Base-by-base conservation (phyloP, 1,139 yeast species). In the Geotrichum restrictum region DNA sequence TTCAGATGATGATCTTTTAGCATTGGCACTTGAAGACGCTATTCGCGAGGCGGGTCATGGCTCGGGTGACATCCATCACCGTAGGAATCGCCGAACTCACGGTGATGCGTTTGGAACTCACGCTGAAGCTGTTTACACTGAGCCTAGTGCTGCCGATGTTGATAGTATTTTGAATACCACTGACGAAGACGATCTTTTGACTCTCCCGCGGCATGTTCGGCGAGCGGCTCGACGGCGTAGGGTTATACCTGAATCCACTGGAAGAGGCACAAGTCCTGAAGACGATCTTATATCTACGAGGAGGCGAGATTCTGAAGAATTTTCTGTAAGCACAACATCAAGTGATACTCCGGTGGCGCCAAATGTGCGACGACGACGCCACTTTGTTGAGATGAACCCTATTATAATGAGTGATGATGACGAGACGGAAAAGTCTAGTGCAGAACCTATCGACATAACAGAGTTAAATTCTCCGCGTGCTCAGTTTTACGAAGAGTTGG, bases 1-100 rank as follows among this genome's bases (percentile, higher is more conserved):
- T 32, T 43, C 47, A 18, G 47, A 43, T 21, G 47, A 43, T 18
- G 39, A 32, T 21, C 39, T 43, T 1, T n/a, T 33, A 18, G 47
- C 47, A 2, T 38, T 39, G 16, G 37, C 29, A 24, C 29, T 24
- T 24, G 29, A 24, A 24, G 8, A 24, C 29, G 5, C 29, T 8
- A 5, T 24, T 8, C 29, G 29, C 8, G 7, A 24, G 5, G 5
- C 27, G 3, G 43, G 27, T 19, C 14, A 27, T 22, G 21, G 8
- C 5, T 18, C 16, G 41, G 41, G 16, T 22, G 29, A 8, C 8
- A 24, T 5, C 8, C 5, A 24, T 24, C 29, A 24, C 5, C 29
- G 8, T 24, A 8, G 29, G 8, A 24, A 24, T 24, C 29, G 29
- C 8, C 29, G 29, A 24, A 24, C 7, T 24, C 29, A 24, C 8